Base-by-base conservation (phyloP, 495 filamentous ascomycete genomes). In the Chaetomium tenue region DNA sequence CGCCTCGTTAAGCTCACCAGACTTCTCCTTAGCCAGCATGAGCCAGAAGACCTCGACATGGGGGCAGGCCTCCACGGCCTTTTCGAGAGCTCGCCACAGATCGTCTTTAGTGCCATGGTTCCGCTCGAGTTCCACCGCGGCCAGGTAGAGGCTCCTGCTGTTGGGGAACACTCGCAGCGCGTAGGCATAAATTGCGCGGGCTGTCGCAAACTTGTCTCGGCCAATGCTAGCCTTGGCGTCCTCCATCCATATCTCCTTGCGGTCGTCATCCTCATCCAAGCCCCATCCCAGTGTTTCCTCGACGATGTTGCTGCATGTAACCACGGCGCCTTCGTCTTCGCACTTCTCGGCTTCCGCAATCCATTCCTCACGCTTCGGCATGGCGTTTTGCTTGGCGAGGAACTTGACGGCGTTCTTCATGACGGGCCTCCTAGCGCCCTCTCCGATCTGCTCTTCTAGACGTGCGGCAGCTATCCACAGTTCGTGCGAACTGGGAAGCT, bases 281-380 rank as follows among this genome's bases (percentile, higher is more conserved):
- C 90, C 87, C 84, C 89, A 98, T 40, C 93, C 94, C 8, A 99
- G 85, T 0, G 95, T 99, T 70, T 97, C 92, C 42, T 87, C 84
- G 67, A 99, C 89, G 71, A 98, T 97, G 37, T 88, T 87, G 61
- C 84, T 85, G 70, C 91, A 96, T 0, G 95, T 97, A 52, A 93
- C 81, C 7, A 92, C 78, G 15, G 92, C 93, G 18, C 90, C 92
- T 72, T 98, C 94, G 50, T 90, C 88, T 76, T 99, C 94, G 73
- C 94, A 96, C 66, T 89, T 91, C 73, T 98, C 93, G 0, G 94
- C 95, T 75, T 98, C 91, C 3, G 84, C 82, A 50, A 99, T 93
- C 94, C 94, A 99, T 67, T 97, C 93, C 68, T 99, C 94, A 48
- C 94, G 87, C 72, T 95, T 93, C 47, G 93, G 81, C 94, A 99